These are phyloP conservation scores for Drechslera avenae DNA, from an alignment of 2,329 filamentous ascomycete species.

Conservation along the genomic window DNA sequence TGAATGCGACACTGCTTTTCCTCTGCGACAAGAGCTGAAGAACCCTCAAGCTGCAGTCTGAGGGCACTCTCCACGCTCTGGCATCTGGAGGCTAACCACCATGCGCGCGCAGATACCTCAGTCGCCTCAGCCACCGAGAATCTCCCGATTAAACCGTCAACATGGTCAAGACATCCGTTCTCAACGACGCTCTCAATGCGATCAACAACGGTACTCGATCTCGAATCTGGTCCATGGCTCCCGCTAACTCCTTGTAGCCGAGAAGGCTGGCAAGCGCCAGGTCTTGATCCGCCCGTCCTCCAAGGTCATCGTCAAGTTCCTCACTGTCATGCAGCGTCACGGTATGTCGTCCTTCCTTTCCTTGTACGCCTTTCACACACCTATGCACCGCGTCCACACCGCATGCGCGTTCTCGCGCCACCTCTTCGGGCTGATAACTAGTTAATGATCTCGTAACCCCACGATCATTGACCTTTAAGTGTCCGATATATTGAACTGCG, in stretches of 20 bases:
- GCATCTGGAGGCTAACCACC: constrained; percentile 67
- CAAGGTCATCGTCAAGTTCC: constrained; percentile 99
- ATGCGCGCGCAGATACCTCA: constrained; percentile 62
- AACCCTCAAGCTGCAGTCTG: constrained; percentile 62
- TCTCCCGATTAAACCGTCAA: constrained; percentile 75
- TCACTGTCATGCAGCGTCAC: constrained; percentile 99
- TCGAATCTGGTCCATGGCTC: too few relatives aligned
- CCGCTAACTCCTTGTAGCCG: constrained; percentile 55
- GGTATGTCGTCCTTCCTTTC: constrained; percentile 67
- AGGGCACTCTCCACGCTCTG: constrained; percentile 72
- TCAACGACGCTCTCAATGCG: constrained; percentile 96
- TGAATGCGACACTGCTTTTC: constrained; percentile 54
- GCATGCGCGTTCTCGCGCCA: constrained; percentile 27
- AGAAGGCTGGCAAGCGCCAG: constrained; percentile 99
- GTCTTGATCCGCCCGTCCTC: constrained; percentile 96
- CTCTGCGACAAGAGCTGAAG: constrained; percentile 66
- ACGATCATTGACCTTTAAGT: constrained; percentile 99
- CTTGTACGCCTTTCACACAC: constrained; percentile 13
- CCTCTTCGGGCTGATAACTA: constrained; percentile 99
- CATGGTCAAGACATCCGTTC: constrained; percentile 99
- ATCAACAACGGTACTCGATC: constrained; percentile 82
- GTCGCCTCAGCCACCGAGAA: constrained; percentile 73
- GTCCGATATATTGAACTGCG: constrained; percentile 90
- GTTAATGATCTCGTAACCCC: constrained; percentile 81
- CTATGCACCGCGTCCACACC: background rate